Base-by-base conservation (phyloP, 2,329 filamentous ascomycete genomes). In the Knoxdaviesia capensis region DNA sequence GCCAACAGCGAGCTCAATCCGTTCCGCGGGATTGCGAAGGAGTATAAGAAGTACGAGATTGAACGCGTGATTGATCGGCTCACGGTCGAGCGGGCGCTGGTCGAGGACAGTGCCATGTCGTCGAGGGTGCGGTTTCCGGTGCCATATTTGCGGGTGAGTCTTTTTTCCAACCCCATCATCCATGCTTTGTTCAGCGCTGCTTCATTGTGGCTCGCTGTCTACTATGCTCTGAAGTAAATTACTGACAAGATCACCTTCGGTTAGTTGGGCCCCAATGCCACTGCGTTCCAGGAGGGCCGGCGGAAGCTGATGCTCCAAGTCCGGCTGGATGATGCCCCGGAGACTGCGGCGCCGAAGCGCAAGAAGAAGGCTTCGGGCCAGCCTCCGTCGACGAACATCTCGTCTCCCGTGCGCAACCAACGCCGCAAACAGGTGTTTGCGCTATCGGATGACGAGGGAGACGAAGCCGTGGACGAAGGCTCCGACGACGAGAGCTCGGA, bases 51-150 rank as follows among this genome's bases (percentile, higher is more conserved):
- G 51, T 74, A 77, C 34, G 83, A 92, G 52, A 69, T 86, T 8
- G 81, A 94, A 53, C 77, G 86, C 35, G 66, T 96, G n/a, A 84
- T 94, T 51, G 75, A 84, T 52, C 69, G 72, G 39, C 65, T 98
- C 7, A 62, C 83, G 6, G 71, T 71, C 5, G 81, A 92, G 52
- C 77, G 79, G 38, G 83, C 77, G 5, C 61, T 98, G 30, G 58
- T 56, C 9, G 85, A 94, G 58, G 62, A 77, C 33, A 82, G 84
- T 52, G 62, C 71, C 40, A 62, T 75, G 43, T 81, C 78, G 53
- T 61, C 56, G 47, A 62, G 60, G 37, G 63, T 62, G 39, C 72
- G 73, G 5, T 87, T 93, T 54, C 71, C 83, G 1, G 71, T 75
- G 42, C 75, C 81, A 48, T 94, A 94, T 54, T 65, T 86, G 39